Evolutionary conservation across 1,284 basidiomycete species (phyloP).

Genomic region (Trichosporon coremiiforme): DNA sequence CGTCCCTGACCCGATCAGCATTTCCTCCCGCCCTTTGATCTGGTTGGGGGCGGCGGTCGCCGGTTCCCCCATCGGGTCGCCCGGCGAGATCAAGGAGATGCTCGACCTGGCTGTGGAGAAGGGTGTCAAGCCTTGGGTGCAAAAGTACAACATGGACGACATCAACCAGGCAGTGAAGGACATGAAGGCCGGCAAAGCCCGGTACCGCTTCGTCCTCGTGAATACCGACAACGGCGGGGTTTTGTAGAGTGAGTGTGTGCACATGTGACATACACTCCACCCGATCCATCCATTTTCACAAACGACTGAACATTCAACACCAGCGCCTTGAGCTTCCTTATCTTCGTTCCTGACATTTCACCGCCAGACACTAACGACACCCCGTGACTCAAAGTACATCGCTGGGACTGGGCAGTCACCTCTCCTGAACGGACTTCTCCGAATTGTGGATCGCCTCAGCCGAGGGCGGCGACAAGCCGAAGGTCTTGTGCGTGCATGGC

Average conservation of each 20-base stretch:
- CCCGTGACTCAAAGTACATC: not conserved
- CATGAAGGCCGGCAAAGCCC: constrained; percentile 54
- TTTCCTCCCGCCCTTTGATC: constrained; percentile 46
- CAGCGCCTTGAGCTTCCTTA: not conserved
- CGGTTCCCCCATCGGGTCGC: constrained; percentile 50
- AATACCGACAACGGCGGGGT: constrained; percentile 43
- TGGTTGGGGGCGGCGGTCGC: constrained; percentile 30
- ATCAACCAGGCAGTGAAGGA: constrained; percentile 56
- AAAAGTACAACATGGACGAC: constrained; percentile 53
- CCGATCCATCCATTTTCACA: not conserved
- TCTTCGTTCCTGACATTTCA: not conserved
- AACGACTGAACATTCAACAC: not conserved
- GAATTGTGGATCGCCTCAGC: not conserved
- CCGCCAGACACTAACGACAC: not conserved
- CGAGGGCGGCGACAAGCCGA: not conserved
- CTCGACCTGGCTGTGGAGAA: constrained; percentile 47
- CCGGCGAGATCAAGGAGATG: constrained; percentile 53
- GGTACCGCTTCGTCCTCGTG: constrained; percentile 58
- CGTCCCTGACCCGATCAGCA: constrained; percentile 40
- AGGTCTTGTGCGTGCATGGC: not conserved
- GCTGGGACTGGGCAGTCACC: not conserved
- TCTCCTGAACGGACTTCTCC: not conserved
- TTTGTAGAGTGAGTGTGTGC: constrained; percentile 26
- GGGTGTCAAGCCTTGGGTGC: constrained; percentile 44
- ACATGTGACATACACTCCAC: constrained; percentile 2